Base-by-base conservation (phyloP, 148 eudicot genomes). In the Beta vulgaris region DNA sequence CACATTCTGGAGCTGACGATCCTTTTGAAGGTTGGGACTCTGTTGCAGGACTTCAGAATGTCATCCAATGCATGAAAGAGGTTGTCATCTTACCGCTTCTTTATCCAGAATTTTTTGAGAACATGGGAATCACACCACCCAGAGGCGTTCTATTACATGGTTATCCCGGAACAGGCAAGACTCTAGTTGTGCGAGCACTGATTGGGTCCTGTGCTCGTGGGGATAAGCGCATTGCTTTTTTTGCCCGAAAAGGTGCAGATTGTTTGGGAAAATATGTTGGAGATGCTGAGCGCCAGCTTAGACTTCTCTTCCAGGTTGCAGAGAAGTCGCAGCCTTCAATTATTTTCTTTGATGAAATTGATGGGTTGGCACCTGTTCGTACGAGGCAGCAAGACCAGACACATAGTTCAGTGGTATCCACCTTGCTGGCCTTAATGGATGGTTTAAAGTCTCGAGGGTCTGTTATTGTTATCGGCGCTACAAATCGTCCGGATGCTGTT, bases 231-330 rank as follows among this genome's bases (percentile, higher is more conserved):
- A 94, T 94, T 77, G 97, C 98, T 60, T 94, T 91, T 87, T 94
- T 94, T 85, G 97, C 98, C 49, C 96, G 98, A 62, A 94, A 94
- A 82, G 98, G 97, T 65, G 98, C 98, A 59, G 98, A 94, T 80
- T 94, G 98, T 82, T 83, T 94, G 61, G 98, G 98, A 34, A 94
- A 94, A 81, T 94, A 94, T 82, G 98, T 94, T n/a, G 98, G 98
- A 66, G 98, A 94, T 86, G 97, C 98, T 78, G 98, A 94, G 72
- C 97, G 98, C 69, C 98, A 94, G 86, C 86, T 94, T 43, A 87
- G 98, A 81, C 97, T 94, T 82, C 67, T 94, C 74, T 94, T 94
- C 77, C 98, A 94, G 76, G 98, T 91, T 83, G 98, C 98, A 12
- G 98, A 94, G 82, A 91, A 87, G 84, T 90, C 88, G 75, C 98